A percentile compares a stretch with the other conserved stretches of the same genome.
These are phyloP conservation scores for Xylaria digitata DNA, from an alignment of 2,329 filamentous ascomycete species.

Conservation along the genomic window DNA sequence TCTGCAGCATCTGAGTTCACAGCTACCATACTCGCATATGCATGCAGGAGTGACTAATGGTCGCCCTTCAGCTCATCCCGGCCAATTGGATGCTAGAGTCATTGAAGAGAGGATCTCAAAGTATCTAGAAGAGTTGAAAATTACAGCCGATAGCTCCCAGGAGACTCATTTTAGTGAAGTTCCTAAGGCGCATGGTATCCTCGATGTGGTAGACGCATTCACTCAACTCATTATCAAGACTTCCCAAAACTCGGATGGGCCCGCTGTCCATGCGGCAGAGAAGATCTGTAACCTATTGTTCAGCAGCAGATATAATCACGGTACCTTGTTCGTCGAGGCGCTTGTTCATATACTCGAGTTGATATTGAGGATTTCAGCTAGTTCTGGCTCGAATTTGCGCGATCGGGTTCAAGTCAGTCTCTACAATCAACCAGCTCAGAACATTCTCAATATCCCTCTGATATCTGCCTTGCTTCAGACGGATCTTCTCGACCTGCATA, in stretches of 20 bases:
- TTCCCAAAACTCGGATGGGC: slow-evolving; percentile 70
- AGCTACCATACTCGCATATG: slow-evolving; percentile 67
- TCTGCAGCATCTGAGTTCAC: slow-evolving; percentile 63
- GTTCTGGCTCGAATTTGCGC: slow-evolving; percentile 61
- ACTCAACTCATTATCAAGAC: slow-evolving; percentile 72
- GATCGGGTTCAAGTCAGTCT: slow-evolving; percentile 67
- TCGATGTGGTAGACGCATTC: slow-evolving; percentile 72
- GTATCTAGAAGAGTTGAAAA: slow-evolving; percentile 67
- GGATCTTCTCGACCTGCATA: slow-evolving; percentile 71
- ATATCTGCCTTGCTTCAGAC: slow-evolving; percentile 68
- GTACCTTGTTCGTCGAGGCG: slow-evolving; percentile 69
- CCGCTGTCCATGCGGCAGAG: slow-evolving; percentile 68
- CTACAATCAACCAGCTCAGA: slow-evolving; percentile 65
- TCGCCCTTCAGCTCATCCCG: slow-evolving; percentile 57
- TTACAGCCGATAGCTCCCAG: slow-evolving; percentile 61
- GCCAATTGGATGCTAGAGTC: slow-evolving; percentile 63
- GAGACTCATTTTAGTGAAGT: slow-evolving; percentile 71
- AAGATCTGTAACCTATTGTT: slow-evolving; percentile 70
- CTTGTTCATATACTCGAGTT: slow-evolving; percentile 71
- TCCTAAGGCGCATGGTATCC: slow-evolving; percentile 66
- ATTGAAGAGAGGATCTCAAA: slow-evolving; percentile 68
- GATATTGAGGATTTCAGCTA: slow-evolving; percentile 66
- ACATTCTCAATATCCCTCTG: slow-evolving; percentile 68
- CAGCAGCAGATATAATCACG: slow-evolving; percentile 59
- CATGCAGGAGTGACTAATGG: slow-evolving; percentile 63